Conservation (phyloP, 2,329 filamentous ascomycete species). For the Aureobasidium namibiae region DNA sequence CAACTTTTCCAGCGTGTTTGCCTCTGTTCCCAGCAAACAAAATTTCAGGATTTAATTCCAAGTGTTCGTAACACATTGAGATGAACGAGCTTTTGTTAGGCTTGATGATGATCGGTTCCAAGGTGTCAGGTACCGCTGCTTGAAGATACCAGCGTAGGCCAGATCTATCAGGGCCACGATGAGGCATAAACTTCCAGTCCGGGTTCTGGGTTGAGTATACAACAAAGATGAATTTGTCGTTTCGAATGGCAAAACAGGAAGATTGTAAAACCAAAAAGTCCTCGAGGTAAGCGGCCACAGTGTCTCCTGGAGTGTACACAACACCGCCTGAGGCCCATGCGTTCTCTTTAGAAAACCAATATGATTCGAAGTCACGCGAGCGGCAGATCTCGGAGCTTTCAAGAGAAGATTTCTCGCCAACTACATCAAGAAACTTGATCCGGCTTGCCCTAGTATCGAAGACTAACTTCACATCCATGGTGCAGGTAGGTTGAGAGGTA, state of each 20-base stretch:
- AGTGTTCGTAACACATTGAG: background rate
- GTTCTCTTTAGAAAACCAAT: conserved; percentile 5
- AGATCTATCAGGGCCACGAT: background rate
- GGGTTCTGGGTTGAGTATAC: conserved; percentile 21
- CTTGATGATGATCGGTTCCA: background rate
- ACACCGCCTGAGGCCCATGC: background rate
- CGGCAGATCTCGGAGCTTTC: background rate
- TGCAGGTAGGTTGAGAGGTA: background rate
- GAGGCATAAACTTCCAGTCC: conserved; percentile 23
- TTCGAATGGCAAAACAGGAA: conserved; percentile 16
- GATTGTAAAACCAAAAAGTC: conserved; percentile 20
- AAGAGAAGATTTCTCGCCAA: background rate
- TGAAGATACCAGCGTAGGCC: conserved; percentile 12
- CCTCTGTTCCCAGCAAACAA: conserved; percentile 6
- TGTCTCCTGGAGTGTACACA: background rate
- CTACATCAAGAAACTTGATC: background rate
- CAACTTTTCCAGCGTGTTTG: conserved; percentile 12
- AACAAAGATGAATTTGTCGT: conserved; percentile 17
- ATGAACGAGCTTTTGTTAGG: background rate
- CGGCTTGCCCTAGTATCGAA: background rate
- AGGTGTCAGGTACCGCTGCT: background rate
- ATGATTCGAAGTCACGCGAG: conserved; percentile 9
- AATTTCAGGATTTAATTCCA: background rate
- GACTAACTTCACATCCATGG: background rate
- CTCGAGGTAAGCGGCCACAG: conserved; percentile 10